Percentiles rank a stretch among this genome's conserved stretches.
phyloP scores from a whole-genome alignment of 768 basidiomycete species.

The Suillus americanus region DNA sequence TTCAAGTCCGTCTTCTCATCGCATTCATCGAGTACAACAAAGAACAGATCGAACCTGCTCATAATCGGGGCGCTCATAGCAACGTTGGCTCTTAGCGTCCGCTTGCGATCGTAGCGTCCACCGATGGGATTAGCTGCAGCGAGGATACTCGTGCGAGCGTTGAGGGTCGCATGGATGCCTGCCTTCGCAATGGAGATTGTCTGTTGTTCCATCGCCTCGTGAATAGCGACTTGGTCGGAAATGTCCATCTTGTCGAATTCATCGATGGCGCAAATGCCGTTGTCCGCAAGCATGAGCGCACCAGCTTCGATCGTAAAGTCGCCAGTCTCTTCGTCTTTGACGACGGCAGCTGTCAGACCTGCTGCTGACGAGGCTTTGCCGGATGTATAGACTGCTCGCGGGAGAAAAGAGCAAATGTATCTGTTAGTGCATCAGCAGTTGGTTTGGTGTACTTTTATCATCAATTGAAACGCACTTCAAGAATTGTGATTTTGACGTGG shows the following conservation, averaged over 20 bases:
- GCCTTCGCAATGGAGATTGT: slow-evolving; percentile 99
- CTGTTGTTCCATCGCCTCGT: slow-evolving; percentile 99
- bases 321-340: slow-evolving; percentile 97
- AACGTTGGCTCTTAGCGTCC: slow-evolving; percentile 86
- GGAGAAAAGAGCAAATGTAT: slow-evolving; percentile 97
- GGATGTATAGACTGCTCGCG: slow-evolving; percentile 96
- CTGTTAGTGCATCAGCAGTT: slow-evolving; percentile 38
- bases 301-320: slow-evolving; percentile 99
- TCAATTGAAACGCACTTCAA: slow-evolving; percentile 67
- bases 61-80: slow-evolving; percentile 99
- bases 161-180: slow-evolving; percentile 97
- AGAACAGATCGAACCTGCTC: slow-evolving; percentile 98
- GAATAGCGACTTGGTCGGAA: slow-evolving; percentile 97
- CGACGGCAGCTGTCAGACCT: slow-evolving; percentile 97
- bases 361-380: slow-evolving; percentile 99
- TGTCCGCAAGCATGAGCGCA: slow-evolving; percentile 98
- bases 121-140: slow-evolving; percentile 98
- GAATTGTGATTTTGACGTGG: slow-evolving; percentile 98
- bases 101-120: slow-evolving; percentile 95
- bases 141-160: slow-evolving; percentile 95
- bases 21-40: slow-evolving; percentile 97
- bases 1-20: slow-evolving; percentile 90
- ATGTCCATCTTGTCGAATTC: slow-evolving; percentile 99
- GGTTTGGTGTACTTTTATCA: background rate
- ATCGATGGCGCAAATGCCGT: slow-evolving; percentile 99